Evolutionary conservation across 495 filamentous ascomycete species (phyloP), one percentile per base, ranked within the genome.

Genomic region (Aspergillus affinis): DNA sequence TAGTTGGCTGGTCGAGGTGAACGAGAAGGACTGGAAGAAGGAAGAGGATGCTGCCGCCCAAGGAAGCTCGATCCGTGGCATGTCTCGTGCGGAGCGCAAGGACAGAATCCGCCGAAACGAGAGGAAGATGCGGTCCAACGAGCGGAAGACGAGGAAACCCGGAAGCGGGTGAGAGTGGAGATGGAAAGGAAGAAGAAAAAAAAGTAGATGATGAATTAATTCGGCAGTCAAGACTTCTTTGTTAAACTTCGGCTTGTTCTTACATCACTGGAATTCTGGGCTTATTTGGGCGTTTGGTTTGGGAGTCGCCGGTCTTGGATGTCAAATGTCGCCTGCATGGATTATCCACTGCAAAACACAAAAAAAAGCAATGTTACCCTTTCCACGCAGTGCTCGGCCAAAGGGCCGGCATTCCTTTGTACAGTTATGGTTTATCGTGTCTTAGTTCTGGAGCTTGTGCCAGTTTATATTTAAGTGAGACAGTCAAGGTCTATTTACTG

Each of bases 1-100:
- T 65, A 74, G 81, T 50, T 94, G 93, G 88, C 79, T 96, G 67
- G 91, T 98, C 27, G 95, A 98, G 83, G 86, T 97, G 29, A 86
- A 92, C 68, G 84, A 88, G 76, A 86, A 88, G 74, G 79, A 83
- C 59, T 82, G 83, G 78, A 81, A 78, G 77, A 88, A 87, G 72
- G 87, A 87, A 71, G 79, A 77, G 59, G 70, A 75, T 30, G 77
- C 77, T 10, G 83, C 86, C 65, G 79, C 81, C 48, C 83, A 82
- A 69, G 86, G 86, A 50, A 79, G 80, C 61, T 80, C 74, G 36
- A 80, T 88, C 27, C 77, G 86, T 45, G 84, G 88, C 1, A 82
- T 87, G 70, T 84, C 81, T 52, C 73, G 86, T 52, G 72, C 84
- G 41, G 85, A 90, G 73, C 78, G 87, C 23, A 84, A 82, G 65